A percentile compares a stretch with the other conserved stretches of the same genome.
These are phyloP conservation scores for Remersonia thermophila DNA, from an alignment of 2,329 filamentous ascomycete genomes.

Conservation along the genomic window DNA sequence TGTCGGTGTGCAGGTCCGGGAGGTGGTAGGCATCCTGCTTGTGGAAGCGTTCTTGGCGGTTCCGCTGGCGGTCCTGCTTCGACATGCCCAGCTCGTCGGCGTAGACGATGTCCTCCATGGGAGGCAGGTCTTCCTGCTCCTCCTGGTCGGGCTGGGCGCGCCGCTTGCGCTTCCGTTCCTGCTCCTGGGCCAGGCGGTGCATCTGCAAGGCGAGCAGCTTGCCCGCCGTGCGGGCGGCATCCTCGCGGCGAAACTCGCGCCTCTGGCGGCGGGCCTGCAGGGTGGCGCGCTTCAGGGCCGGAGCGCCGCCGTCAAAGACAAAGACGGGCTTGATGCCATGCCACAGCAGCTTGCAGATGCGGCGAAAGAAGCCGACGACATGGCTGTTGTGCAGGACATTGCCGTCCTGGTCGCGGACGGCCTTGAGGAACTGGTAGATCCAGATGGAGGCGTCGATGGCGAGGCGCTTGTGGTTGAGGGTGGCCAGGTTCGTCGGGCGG, in stretches of 20 bases:
- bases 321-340: conserved; percentile 95
- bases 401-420: conserved; percentile 94
- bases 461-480: conserved; percentile 88
- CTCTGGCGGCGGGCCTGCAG: conserved; percentile 66
- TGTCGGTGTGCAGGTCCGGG: conserved; percentile 64
- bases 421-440: conserved; percentile 99
- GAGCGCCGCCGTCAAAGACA: conserved; percentile 94
- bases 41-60: conserved; percentile 64
- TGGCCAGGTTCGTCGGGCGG: conserved; percentile 89
- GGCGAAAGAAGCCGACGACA: conserved; percentile 92
- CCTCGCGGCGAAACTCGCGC: conserved; percentile 79
- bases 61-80: conserved; percentile 59
- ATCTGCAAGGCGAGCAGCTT: conserved; percentile 90
- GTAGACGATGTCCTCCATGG: conserved; percentile 63
- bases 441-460: conserved; percentile 97
- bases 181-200: conserved; percentile 79
- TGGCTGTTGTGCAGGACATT: conserved; percentile 94
- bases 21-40: conserved; percentile 94
- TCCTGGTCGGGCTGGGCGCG: conserved; percentile 32
- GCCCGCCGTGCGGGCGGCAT: conserved; percentile 83
- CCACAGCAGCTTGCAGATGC: conserved; percentile 95
- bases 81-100: conserved; percentile 81
- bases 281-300: conserved; percentile 79
- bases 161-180: conserved; percentile 49
- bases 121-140: conserved; percentile 56